These are phyloP conservation scores for Bretschneidera sinensis DNA, from an alignment of 345 rosid genomes.

Conservation along the genomic window DNA sequence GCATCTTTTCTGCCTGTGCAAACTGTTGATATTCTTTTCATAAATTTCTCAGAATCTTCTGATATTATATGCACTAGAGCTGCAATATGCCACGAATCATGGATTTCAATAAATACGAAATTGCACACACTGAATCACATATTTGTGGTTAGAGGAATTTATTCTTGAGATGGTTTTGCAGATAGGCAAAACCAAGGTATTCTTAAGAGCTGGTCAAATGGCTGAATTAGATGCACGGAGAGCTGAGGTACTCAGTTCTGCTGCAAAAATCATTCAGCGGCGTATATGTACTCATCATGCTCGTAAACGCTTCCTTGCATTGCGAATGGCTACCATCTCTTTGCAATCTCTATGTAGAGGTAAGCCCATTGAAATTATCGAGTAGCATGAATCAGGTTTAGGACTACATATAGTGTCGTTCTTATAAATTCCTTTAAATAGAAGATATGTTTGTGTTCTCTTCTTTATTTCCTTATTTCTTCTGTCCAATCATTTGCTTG, in stretches of 20 bases:
- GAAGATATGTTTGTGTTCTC: no score
- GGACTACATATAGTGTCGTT: background rate
- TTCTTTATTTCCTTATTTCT: background rate
- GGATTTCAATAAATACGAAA: no score
- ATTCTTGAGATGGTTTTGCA: slow-evolving; percentile 27
- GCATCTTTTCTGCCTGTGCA: slow-evolving; percentile 9
- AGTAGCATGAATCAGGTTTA: background rate
- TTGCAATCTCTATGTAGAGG: slow-evolving; percentile 72
- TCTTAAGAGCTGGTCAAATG: slow-evolving; percentile 98
- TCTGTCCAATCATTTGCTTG: background rate
- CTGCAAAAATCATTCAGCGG: slow-evolving; percentile 83
- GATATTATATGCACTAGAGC: background rate
- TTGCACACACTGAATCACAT: no score
- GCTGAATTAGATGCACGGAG: slow-evolving; percentile 94
- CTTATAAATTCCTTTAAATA: no score
- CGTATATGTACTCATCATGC: slow-evolving; percentile 64
- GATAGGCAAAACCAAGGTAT: slow-evolving; percentile 95
- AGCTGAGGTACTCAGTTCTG: slow-evolving; percentile 67
- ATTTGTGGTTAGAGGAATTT: background rate
- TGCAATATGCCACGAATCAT: background rate
- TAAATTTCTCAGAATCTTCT: no score
- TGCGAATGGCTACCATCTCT: slow-evolving; percentile 53
- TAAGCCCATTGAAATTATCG: slow-evolving; percentile 20
- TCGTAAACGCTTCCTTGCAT: slow-evolving; percentile 62
- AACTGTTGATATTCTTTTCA: slow-evolving; percentile 2